Percentiles rank a stretch among this genome's conserved stretches.
Conservation (phyloP, 768 basidiomycete species). For the Mycena rosella region DNA sequence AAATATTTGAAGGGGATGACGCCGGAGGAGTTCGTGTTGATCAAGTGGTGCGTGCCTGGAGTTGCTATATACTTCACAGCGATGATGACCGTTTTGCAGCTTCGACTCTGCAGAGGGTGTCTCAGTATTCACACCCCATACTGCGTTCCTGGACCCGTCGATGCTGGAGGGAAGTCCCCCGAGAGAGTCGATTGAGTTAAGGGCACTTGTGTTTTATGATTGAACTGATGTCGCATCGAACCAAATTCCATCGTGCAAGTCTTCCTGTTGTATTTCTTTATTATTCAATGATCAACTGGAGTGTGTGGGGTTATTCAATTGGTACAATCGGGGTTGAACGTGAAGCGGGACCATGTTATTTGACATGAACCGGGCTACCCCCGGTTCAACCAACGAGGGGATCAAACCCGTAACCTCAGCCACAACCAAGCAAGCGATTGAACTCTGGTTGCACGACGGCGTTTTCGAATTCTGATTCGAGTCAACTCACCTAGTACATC, state of each 20-base stretch:
- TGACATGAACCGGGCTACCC: constrained; percentile 13
- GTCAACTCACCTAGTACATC: constrained; percentile 12
- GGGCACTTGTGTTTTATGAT: constrained; percentile 76
- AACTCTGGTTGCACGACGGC: constrained; percentile 15
- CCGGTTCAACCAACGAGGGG: constrained; percentile 13
- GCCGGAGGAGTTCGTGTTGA: constrained; percentile 51
- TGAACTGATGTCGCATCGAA: constrained; percentile 24
- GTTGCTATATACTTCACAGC: constrained; percentile 5
- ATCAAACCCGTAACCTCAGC: constrained; percentile 18
- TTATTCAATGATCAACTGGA: constrained; percentile 16
- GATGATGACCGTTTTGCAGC: constrained; percentile 30
- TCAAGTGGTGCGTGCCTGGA: constrained; percentile 52
- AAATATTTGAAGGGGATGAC: constrained; percentile 51
- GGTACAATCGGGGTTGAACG: constrained; percentile 6
- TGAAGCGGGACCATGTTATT: constrained; percentile 18
- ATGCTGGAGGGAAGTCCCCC: constrained; percentile 63
- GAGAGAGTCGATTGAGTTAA: constrained; percentile 72
- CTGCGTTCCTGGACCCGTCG: constrained; percentile 68
- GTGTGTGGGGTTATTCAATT: constrained; percentile 12
- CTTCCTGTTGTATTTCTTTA: constrained; percentile 6
- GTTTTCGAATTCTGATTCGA: constrained; percentile 9
- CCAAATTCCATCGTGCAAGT: constrained; percentile 23
- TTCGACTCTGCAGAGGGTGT: constrained; percentile 51
- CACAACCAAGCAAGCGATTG: constrained; percentile 18
- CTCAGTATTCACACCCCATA: constrained; percentile 71